Evolutionary conservation across 305 asterid genomes (phyloP).

Genomic region (Plantago coronopus): DNA sequence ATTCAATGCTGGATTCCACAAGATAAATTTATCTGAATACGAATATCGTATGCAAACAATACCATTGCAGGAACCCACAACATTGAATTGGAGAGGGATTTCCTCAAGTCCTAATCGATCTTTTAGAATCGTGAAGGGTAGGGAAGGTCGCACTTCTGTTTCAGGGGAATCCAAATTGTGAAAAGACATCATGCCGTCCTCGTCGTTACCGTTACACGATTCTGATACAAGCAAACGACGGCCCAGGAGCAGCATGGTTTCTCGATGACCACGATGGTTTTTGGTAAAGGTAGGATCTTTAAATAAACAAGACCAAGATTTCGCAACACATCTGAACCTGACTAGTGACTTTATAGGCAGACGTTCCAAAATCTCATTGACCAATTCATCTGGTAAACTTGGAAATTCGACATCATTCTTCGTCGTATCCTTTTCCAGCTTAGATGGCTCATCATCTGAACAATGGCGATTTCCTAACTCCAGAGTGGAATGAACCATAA

Average conservation of each 20-base stretch:
- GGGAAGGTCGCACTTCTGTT: neutral
- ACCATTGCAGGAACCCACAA: neutral
- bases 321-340: neutral
- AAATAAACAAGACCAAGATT: neutral
- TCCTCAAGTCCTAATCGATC: no score
- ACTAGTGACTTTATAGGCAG: neutral
- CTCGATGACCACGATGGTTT: neutral
- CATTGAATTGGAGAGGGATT: neutral
- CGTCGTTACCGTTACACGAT: no score
- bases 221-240: no score
- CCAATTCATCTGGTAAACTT: neutral
- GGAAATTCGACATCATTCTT: neutral
- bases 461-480: no score
- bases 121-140: neutral
- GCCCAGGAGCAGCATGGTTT: neutral
- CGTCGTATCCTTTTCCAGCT: neutral
- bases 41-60: neutral
- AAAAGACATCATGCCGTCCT: neutral
- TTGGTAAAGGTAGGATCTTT: neutral
- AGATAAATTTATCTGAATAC: fast-evolving
- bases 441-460: no score
- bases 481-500: no score
- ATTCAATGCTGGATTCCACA: neutral
- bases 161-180: slow-evolving; percentile 1
- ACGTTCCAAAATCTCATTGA: neutral